Conservation (phyloP, 2,329 filamentous ascomycete genomes). For the Penicillium freii region DNA sequence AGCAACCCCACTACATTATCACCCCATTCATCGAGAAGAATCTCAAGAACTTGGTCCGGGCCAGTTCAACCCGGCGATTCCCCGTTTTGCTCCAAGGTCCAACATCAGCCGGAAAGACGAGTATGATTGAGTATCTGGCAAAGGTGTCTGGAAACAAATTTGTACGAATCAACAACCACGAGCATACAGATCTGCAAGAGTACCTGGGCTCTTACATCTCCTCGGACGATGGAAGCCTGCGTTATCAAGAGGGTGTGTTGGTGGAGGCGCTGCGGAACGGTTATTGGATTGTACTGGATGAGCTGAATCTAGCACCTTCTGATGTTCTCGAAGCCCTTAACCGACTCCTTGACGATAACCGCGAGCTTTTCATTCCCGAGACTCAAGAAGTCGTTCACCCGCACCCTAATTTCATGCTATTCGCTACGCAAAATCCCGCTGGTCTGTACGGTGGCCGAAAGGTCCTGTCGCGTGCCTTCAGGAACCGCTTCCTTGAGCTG, state of each 20-base stretch:
- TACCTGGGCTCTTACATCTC: constrained; percentile 95
- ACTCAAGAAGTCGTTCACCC: constrained; percentile 92
- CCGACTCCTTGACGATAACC: constrained; percentile 90
- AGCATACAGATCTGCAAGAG: constrained; percentile 96
- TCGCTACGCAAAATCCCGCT: constrained; percentile 95
- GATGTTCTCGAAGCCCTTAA: constrained; percentile 97
- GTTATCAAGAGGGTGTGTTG: constrained; percentile 89
- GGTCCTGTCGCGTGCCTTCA: constrained; percentile 86
- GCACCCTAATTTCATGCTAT: constrained; percentile 94
- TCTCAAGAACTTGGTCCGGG: constrained; percentile 87
- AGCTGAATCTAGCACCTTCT: constrained; percentile 93
- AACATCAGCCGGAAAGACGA: constrained; percentile 96
- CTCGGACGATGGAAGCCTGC: constrained; percentile 75
- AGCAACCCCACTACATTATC: constrained; percentile 89
- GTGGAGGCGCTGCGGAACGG: constrained; percentile 90
- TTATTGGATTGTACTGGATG: constrained; percentile 97
- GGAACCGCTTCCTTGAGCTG: constrained; percentile 93
- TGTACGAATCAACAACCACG: constrained; percentile 98
- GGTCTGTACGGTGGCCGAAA: constrained; percentile 95
- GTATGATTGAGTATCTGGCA: constrained; percentile 99
- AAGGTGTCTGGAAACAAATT: constrained; percentile 96
- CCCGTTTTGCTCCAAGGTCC: constrained; percentile 95
- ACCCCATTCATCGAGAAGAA: constrained; percentile 95
- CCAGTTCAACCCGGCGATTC: constrained; percentile 86
- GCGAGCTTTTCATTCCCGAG: constrained; percentile 92